phyloP scores from a whole-genome alignment of 202 grass and related monocot species.

The Musa balbisiana region DNA sequence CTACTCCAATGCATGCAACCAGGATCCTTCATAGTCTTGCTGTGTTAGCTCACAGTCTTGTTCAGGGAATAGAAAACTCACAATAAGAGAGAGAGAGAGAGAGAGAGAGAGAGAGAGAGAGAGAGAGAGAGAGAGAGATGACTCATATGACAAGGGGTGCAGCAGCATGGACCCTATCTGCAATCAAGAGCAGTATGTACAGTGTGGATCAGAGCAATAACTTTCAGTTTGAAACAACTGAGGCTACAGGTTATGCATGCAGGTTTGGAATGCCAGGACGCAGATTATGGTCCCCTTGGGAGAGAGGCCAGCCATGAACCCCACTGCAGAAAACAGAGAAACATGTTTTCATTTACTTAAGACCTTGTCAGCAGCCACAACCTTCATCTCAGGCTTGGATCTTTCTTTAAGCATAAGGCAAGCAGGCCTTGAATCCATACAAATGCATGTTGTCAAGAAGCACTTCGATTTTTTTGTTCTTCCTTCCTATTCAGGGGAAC shows the following conservation, averaged over 20 bases:
- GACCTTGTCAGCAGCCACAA: neutral
- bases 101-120: neutral
- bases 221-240: neutral
- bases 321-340: neutral
- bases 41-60: neutral
- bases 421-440: neutral
- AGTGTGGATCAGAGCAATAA: too few relatives aligned
- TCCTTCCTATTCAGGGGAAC: neutral
- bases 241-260: neutral
- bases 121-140: neutral
- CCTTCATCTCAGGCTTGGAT: neutral
- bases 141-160: too few relatives aligned
- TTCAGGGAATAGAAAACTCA: neutral
- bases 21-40: neutral
- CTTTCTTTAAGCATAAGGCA: neutral
- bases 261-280: neutral
- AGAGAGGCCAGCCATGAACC: neutral
- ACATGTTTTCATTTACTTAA: neutral
- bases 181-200: neutral
- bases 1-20: slow-evolving; percentile 23
- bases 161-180: neutral
- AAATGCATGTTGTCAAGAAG: neutral
- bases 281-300: neutral
- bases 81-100: neutral
- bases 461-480: too few relatives aligned